Base-by-base conservation (phyloP, 331 rosid species). In the Spiraea crenata region DNA sequence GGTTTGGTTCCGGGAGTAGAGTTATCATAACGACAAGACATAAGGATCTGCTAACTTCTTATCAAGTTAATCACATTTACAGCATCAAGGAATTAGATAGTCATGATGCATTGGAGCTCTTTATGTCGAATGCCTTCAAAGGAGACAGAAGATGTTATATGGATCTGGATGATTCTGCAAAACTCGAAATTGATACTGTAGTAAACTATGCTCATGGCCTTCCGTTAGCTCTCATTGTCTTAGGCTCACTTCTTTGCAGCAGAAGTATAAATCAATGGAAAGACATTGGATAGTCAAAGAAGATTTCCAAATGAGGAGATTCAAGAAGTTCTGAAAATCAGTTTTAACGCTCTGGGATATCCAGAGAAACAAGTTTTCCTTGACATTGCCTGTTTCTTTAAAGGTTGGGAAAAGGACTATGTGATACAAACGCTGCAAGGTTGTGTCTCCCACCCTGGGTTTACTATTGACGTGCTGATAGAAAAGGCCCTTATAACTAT, bases 311-410 rank as follows among this genome's bases (percentile, higher is more conserved):
- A 25, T 25, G 31, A 25, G 2, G 31, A 25, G 31, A 25, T 25
- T 25, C 31, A 25, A 34, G 16, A 5, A 5, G 35, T 59, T 5
- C 19, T 59, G 6, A 59, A 8, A 59, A 59, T 15, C 12, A 59
- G 64, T 59, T 59, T 31, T 12, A 42, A 59, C 9, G 40, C 7
- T 11, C 41, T 59, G 35, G 5, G 0, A 10, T 8, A 59, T 6
- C 13, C 2, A 4, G 31, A 25, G 31, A 25, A 25, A 25, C 31
- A 39, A 17, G 46, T 67, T 10, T 67, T 67, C 16, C 72, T 38
- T 38, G 49, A 67, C n/a, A 67, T 67, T n/a, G 61, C 62, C 10
- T 51, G 62, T 52, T 67, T 67, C 62, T 60, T 60, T 7, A 60
- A 3, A 15, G 65, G 65, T 16, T 4, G n/a, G 15, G 16, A 38